Evolutionary conservation across 2,329 filamentous ascomycete genomes (phyloP).

Genomic region (Diaporthe australafricana): DNA sequence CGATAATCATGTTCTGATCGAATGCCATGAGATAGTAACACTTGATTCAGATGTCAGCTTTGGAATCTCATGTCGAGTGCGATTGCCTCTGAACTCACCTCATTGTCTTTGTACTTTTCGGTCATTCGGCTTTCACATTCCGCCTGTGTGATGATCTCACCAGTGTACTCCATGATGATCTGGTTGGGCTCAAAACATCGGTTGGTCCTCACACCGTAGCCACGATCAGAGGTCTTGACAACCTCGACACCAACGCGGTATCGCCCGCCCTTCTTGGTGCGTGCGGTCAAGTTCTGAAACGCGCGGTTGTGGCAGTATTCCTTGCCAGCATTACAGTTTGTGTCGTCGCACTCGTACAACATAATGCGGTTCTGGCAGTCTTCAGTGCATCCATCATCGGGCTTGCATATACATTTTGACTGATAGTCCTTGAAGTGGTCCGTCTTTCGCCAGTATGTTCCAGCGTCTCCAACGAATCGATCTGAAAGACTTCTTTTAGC

Average conservation of each 20-base stretch:
- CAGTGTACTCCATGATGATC: constrained; percentile 98
- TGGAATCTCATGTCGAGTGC: background rate
- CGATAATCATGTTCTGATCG: constrained; percentile 98
- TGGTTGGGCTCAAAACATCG: constrained; percentile 88
- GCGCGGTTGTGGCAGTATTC: constrained; percentile 85
- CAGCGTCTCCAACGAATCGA: constrained; percentile 88
- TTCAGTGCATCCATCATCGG: constrained; percentile 85
- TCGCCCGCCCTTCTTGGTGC: constrained; percentile 82
- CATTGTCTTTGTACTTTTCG: constrained; percentile 91
- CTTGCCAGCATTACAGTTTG: constrained; percentile 85
- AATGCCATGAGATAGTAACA: constrained; percentile 99
- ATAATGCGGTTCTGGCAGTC: constrained; percentile 95
- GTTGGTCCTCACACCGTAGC: constrained; percentile 92
- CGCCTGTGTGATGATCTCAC: constrained; percentile 94
- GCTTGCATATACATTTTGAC: constrained; percentile 81
- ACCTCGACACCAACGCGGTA: constrained; percentile 96
- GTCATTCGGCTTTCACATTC: constrained; percentile 96
- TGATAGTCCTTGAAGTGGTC: constrained; percentile 80
- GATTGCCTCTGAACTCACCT: constrained; percentile 65
- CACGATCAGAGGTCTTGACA: constrained; percentile 87
- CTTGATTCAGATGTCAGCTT: constrained; percentile 55
- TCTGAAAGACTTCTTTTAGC: constrained; percentile 64
- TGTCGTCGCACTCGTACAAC: constrained; percentile 95
- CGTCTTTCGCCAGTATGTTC: constrained; percentile 82
- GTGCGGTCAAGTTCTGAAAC: constrained; percentile 82